These are phyloP conservation scores for Neofusicoccum laricinum DNA, from an alignment of 2,329 filamentous ascomycete species.

Conservation along the genomic window DNA sequence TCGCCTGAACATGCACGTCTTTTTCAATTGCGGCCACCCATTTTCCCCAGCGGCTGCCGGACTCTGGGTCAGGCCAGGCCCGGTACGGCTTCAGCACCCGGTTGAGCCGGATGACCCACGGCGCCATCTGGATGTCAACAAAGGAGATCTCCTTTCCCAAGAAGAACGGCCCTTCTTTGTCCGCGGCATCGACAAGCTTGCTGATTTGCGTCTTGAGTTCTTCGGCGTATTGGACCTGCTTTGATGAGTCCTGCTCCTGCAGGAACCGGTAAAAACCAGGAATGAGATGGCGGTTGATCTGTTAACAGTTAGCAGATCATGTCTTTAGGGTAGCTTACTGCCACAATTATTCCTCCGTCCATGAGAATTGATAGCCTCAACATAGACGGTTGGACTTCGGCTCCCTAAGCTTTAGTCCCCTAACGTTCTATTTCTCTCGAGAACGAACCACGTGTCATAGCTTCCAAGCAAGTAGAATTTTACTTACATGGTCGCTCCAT, in stretches of 20 bases:
- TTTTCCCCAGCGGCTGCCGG: constrained; percentile 61
- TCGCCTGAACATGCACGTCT: constrained; percentile 62
- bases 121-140: constrained; percentile 73
- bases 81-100: constrained; percentile 63
- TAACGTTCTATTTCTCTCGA: too few species aligned
- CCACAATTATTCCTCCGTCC: too few species aligned
- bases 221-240: constrained; percentile 58
- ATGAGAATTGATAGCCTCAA: too few species aligned
- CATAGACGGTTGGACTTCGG: too few species aligned
- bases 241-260: constrained; percentile 58
- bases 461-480: neutral
- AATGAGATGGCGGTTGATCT: constrained; percentile 75
- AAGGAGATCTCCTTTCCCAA: constrained; percentile 56
- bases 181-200: constrained; percentile 57
- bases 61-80: constrained; percentile 63
- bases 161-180: constrained; percentile 67
- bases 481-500: constrained; percentile 71
- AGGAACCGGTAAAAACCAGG: constrained; percentile 74
- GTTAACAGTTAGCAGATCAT: neutral
- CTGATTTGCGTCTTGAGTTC: constrained; percentile 65
- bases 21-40: constrained; percentile 70
- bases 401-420: too few species aligned
- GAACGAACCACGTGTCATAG: too few species aligned
- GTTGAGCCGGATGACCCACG: constrained; percentile 69
- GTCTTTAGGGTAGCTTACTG: too few species aligned